Conservation (phyloP, 2,329 filamentous ascomycete genomes). For the Sporothrix dimorphospora region DNA sequence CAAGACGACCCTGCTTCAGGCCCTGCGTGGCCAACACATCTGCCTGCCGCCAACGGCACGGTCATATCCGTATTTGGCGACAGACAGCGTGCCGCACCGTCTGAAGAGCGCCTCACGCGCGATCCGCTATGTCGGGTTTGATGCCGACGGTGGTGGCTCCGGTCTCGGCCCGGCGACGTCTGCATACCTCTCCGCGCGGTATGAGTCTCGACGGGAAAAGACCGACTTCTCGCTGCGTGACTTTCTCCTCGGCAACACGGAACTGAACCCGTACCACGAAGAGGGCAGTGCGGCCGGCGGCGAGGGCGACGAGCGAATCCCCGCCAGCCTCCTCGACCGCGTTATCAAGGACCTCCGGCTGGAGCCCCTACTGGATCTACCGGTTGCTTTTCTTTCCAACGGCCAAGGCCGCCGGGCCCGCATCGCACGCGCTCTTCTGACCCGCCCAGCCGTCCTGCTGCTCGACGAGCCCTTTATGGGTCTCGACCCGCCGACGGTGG, state of each 20-base stretch:
- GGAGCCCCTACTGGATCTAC: constrained; percentile 70
- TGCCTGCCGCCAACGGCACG: constrained; percentile 75
- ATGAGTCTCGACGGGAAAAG: constrained; percentile 83
- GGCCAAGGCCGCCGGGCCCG: constrained; percentile 85
- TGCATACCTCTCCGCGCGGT: constrained; percentile 84
- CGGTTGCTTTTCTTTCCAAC: constrained; percentile 89
- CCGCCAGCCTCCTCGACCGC: constrained; percentile 54
- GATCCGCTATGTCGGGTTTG: constrained; percentile 90
- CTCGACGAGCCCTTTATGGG: constrained; percentile 97
- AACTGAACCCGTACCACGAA: constrained; percentile 72
- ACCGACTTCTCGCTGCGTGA: constrained; percentile 85
- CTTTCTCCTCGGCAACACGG: constrained; percentile 80
- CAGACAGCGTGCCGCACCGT: constrained; percentile 58
- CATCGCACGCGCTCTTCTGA: constrained; percentile 84
- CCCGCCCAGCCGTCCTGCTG: constrained; percentile 76
- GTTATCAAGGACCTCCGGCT: constrained; percentile 74
- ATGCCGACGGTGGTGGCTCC: constrained; percentile 60
- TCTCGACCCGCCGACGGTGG: constrained; percentile 80
- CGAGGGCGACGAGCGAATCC: constrained; percentile 51
- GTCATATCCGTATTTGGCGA: constrained; percentile 76
- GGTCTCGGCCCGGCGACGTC: constrained; percentile 60
- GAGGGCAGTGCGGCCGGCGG: constrained; percentile 39
- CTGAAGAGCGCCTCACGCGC: constrained; percentile 66
- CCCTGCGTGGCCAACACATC: constrained; percentile 75
- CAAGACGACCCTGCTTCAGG: constrained; percentile 80